These are phyloP conservation scores for Podaxis sp. DNA, from an alignment of 768 basidiomycete genomes.

Conservation along the genomic window DNA sequence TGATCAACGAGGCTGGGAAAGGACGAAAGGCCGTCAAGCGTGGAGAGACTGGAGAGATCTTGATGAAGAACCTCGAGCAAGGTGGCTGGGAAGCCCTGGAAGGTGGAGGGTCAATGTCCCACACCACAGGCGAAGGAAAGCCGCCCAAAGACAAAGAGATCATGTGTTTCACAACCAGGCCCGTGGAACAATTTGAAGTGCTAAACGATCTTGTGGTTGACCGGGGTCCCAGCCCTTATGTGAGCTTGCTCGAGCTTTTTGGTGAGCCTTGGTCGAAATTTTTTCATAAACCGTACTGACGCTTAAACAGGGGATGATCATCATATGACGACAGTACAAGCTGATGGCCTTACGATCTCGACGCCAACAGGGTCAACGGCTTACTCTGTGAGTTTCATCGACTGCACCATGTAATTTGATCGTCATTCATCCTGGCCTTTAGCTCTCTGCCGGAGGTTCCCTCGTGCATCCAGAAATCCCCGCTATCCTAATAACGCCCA, in stretches of 20 bases:
- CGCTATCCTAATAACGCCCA: constrained; percentile 92
- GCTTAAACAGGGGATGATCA: constrained; percentile 84
- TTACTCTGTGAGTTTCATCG: constrained; percentile 73
- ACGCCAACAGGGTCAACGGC: constrained; percentile 99
- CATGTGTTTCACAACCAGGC: constrained; percentile 94
- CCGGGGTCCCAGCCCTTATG: constrained; percentile 96
- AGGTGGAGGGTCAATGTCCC: constrained; percentile 50
- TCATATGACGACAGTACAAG: constrained; percentile 99
- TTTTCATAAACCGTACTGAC: neutral
- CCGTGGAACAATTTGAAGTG: constrained; percentile 94
- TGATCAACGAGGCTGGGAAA: constrained; percentile 69
- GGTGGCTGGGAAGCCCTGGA: constrained; percentile 97
- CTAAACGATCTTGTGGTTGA: constrained; percentile 98
- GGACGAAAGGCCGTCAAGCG: constrained; percentile 85
- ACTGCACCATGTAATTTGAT: constrained; percentile 8
- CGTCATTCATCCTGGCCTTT: constrained; percentile 13
- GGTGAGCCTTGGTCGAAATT: constrained; percentile 51
- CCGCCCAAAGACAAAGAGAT: constrained; percentile 89
- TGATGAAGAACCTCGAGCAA: constrained; percentile 91
- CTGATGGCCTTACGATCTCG: constrained; percentile 92
- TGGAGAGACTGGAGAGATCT: constrained; percentile 91
- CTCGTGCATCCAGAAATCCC: constrained; percentile 98
- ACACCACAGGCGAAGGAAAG: constrained; percentile 39
- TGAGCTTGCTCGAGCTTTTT: constrained; percentile 93
- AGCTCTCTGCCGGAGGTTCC: constrained; percentile 95